Percentiles rank a stretch among this genome's conserved stretches.
These are phyloP conservation scores for Lomentospora prolificans DNA, from an alignment of 2,329 filamentous ascomycete genomes.

Conservation along the genomic window DNA sequence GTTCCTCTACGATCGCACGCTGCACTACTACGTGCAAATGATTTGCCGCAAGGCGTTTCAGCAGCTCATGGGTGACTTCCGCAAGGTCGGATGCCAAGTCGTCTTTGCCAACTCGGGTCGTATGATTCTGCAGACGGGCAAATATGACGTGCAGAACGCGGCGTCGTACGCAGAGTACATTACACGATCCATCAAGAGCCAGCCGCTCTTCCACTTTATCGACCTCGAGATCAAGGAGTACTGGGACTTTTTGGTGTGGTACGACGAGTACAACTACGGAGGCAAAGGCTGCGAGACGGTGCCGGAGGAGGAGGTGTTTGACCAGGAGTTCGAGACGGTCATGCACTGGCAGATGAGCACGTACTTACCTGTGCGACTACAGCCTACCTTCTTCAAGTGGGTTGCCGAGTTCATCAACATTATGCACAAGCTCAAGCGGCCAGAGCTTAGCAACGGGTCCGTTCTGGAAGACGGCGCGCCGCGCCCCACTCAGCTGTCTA, in stretches of 20 bases:
- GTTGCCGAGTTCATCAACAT: conserved; percentile 89
- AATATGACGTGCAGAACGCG: conserved; percentile 91
- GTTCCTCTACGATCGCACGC: conserved; percentile 85
- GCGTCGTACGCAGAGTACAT: conserved; percentile 97
- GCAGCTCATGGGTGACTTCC: conserved; percentile 94
- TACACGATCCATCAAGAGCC: conserved; percentile 90
- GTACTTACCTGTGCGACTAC: conserved; percentile 72
- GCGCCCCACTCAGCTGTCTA: conserved; percentile 51
- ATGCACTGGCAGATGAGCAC: conserved; percentile 98
- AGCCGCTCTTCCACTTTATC: conserved; percentile 93
- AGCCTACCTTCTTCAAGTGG: conserved; percentile 83
- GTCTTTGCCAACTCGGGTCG: conserved; percentile 90
- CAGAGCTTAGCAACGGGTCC: conserved; percentile 39
- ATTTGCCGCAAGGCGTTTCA: conserved; percentile 97
- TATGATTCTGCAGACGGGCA: conserved; percentile 87
- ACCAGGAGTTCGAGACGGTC: conserved; percentile 76
- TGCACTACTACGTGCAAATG: conserved; percentile 97
- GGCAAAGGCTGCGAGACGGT: conserved; percentile 85
- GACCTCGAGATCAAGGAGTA: conserved; percentile 97
- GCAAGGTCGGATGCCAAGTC: conserved; percentile 86
- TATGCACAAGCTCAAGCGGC: conserved; percentile 80
- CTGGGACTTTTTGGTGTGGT: conserved; percentile 99
- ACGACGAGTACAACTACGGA: conserved; percentile 97
- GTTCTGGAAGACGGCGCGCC: conserved; percentile 18
- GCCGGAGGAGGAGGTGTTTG: conserved; percentile 45